Conservation (phyloP, 768 basidiomycete species). For the Lentinus tigrinus region DNA sequence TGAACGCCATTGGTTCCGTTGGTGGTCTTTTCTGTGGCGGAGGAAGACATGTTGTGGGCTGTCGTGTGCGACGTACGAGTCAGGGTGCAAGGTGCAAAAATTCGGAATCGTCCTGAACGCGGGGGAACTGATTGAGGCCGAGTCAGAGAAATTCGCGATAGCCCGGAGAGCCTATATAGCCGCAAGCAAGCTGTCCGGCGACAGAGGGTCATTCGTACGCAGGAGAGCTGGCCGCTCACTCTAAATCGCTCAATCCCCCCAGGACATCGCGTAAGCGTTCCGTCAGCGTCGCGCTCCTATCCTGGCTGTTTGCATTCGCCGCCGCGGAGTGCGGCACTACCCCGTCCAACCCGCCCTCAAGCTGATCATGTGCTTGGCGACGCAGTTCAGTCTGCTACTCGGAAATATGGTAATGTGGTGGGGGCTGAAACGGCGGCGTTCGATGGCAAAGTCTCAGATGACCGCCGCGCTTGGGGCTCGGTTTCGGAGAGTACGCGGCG, state of each 20-base stretch:
- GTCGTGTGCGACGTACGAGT: constrained; percentile 16
- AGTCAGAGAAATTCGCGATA: not conserved
- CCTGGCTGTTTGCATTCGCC: too few species aligned
- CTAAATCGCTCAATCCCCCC: not conserved
- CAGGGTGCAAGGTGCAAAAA: constrained; percentile 1
- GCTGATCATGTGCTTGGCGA: too few species aligned
- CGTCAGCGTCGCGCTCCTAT: not conserved
- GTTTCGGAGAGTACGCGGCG: too few species aligned
- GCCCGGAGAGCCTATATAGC: not conserved
- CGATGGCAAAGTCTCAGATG: too few species aligned
- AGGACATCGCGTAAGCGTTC: constrained; percentile 13
- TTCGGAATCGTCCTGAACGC: not conserved
- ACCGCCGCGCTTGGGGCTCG: too few species aligned
- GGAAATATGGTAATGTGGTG: too few species aligned
- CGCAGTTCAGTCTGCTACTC: too few species aligned
- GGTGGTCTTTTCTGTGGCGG: constrained; percentile 8
- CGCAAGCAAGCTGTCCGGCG: not conserved
- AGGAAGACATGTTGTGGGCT: constrained; percentile 8
- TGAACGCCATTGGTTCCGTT: constrained; percentile 17
- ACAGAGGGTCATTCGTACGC: too few species aligned
- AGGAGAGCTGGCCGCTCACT: not conserved
- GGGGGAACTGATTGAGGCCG: not conserved
- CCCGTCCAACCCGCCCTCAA: not conserved
- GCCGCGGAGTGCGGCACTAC: too few species aligned
- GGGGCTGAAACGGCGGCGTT: too few species aligned